Evolutionary conservation across 1,284 basidiomycete species (phyloP).

Genomic region (Rhodofomes roseus): DNA sequence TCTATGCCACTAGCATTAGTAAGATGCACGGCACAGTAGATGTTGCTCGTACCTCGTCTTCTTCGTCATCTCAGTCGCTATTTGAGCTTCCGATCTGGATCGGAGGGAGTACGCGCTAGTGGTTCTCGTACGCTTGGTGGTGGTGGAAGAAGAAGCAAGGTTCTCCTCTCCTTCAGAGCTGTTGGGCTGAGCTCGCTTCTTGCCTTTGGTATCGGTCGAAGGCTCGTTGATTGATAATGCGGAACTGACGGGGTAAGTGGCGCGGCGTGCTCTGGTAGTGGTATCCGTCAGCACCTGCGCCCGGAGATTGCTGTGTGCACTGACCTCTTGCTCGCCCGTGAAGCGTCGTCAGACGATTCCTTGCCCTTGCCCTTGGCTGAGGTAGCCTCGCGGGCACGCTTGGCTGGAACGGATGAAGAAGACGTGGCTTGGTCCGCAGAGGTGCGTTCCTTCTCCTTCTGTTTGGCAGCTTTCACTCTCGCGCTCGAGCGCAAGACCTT

Average conservation of each 20-base stretch:
- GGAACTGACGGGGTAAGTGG: conserved; percentile 40
- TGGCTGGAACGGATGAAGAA: conserved; percentile 38
- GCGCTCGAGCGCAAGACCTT: conserved; percentile 67
- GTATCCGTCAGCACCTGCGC: conserved; percentile 11
- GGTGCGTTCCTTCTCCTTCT: conserved; percentile 47
- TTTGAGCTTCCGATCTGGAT: conserved; percentile 47
- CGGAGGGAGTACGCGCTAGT: conserved; percentile 58
- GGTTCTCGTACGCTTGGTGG: conserved; percentile 56
- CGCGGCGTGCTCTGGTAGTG: conserved; percentile 54
- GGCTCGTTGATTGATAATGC: conserved; percentile 74
- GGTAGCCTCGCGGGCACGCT: conserved; percentile 50
- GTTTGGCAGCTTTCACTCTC: conserved; percentile 72
- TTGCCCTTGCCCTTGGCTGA: conserved; percentile 61
- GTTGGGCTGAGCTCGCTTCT: conserved; percentile 80
- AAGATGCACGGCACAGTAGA: conserved; percentile 9
- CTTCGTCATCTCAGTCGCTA: conserved; percentile 61
- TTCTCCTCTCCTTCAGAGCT: conserved; percentile 60
- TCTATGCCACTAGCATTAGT: conserved; percentile 26
- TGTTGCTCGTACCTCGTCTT: conserved; percentile 53
- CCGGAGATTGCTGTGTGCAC: conserved; percentile 24
- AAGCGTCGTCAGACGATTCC: conserved; percentile 50
- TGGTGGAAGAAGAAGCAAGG: conserved; percentile 36
- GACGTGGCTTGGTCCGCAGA: conserved; percentile 42
- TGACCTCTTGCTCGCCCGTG: conserved; percentile 57
- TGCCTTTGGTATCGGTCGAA: conserved; percentile 68